phyloP scores from a whole-genome alignment of 1,139 yeast species.

The Kurtzmaniella quercitrusa region DNA sequence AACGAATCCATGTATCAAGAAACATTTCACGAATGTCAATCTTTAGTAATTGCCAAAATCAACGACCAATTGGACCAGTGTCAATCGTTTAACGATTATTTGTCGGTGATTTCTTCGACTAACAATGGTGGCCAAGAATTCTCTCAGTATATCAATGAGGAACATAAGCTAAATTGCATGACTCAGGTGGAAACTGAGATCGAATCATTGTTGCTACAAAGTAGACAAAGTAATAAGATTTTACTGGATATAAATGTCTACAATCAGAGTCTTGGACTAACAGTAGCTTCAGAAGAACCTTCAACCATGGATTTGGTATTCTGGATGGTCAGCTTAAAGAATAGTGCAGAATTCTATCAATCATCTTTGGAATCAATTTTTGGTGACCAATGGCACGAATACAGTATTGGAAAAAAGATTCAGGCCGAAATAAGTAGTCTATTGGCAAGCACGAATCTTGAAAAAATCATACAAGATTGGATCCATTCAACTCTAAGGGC shows the following conservation, averaged over 20 bases:
- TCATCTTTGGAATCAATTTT: conserved; percentile 27
- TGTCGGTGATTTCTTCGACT: conserved; percentile 16
- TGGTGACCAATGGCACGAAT: conserved; percentile 72
- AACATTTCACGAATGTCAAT: conserved; percentile 20
- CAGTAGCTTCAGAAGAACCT: not conserved
- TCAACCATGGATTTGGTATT: conserved; percentile 12
- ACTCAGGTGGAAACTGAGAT: conserved; percentile 28
- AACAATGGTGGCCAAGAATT: conserved; percentile 10
- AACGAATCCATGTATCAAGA: conserved; percentile 25
- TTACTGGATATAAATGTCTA: not conserved
- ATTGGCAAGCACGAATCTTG: conserved; percentile 41
- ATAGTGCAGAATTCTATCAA: conserved; percentile 20
- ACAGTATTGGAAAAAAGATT: conserved; percentile 68
- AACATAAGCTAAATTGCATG: conserved; percentile 29
- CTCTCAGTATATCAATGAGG: conserved; percentile 30
- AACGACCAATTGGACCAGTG: conserved; percentile 26
- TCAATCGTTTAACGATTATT: conserved; percentile 24
- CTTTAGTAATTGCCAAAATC: conserved; percentile 18
- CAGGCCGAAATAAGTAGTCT: conserved; percentile 46
- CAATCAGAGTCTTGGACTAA: not conserved
- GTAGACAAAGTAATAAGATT: conserved; percentile 4
- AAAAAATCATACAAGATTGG: conserved; percentile 48
- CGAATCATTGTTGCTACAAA: conserved; percentile 12
- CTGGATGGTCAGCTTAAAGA: conserved; percentile 19
- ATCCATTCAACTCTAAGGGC: conserved; percentile 11